These are phyloP conservation scores for Polychaeton citri DNA, from an alignment of 2,329 filamentous ascomycete genomes.

Conservation along the genomic window DNA sequence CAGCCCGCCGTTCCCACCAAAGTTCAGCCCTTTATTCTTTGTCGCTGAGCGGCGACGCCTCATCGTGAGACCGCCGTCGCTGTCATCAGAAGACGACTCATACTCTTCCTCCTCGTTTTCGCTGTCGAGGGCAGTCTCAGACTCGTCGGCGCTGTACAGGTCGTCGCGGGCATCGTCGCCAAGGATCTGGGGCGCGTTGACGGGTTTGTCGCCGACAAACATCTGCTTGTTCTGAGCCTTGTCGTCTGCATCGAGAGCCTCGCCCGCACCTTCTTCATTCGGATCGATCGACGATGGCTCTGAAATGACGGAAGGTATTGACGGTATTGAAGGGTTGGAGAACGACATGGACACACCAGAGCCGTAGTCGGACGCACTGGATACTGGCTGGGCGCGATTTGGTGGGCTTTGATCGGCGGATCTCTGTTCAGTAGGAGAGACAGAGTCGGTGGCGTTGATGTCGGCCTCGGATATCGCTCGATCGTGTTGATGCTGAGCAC, in stretches of 20 bases:
- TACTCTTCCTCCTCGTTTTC: conserved; percentile 27
- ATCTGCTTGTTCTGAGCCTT: conserved; percentile 2
- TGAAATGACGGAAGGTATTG: conserved; percentile 37
- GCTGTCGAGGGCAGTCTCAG: conserved; percentile 24
- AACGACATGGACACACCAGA: conserved; percentile 35
- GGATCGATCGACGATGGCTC: conserved; percentile 31
- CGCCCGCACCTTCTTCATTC: conserved; percentile 8
- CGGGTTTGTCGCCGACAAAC: neutral
- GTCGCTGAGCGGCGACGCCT: conserved; percentile 17
- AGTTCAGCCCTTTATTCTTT: neutral
- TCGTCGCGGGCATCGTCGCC: neutral
- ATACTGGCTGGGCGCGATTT: conserved; percentile 19
- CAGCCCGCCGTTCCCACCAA: conserved; percentile 2
- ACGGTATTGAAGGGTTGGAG: conserved; percentile 39
- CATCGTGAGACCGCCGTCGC: conserved; percentile 27
- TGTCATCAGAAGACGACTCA: conserved; percentile 22
- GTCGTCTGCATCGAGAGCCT: conserved; percentile 24
- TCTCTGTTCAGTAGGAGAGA: conserved; percentile 26
- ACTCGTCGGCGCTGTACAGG: conserved; percentile 11
- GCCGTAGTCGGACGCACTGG: conserved; percentile 36
- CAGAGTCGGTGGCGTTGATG: conserved; percentile 10
- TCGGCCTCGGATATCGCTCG: conserved; percentile 9
- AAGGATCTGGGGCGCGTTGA: neutral
- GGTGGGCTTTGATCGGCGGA: conserved; percentile 18
- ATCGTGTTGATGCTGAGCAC: conserved; percentile 8